A percentile compares a stretch with the other conserved stretches of the same genome.
These are phyloP conservation scores for Violaceomyces palustris DNA, from an alignment of 1,284 basidiomycete species.

Conservation along the genomic window DNA sequence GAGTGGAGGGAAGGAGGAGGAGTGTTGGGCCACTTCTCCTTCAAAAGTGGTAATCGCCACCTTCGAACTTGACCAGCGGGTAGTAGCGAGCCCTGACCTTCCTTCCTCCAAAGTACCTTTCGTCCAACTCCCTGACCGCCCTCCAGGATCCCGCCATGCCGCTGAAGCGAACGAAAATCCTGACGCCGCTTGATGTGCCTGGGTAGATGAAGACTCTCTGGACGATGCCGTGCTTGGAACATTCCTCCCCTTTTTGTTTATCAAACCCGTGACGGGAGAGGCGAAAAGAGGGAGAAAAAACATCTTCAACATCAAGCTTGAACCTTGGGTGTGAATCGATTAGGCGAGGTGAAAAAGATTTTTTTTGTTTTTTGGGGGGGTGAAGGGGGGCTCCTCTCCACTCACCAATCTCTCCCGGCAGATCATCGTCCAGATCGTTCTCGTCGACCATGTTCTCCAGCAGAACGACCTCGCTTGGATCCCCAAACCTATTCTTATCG, in stretches of 20 bases:
- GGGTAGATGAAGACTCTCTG: slow-evolving; percentile 17
- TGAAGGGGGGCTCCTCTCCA: too few species aligned
- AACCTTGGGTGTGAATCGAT: too few species aligned
- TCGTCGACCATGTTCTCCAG: slow-evolving; percentile 10
- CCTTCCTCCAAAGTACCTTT: slow-evolving; percentile 17
- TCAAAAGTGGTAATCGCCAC: too few species aligned
- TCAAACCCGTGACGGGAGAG: slow-evolving; percentile 9
- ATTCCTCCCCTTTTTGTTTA: slow-evolving; percentile 21
- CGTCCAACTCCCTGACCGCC: slow-evolving; percentile 30
- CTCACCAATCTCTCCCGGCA: slow-evolving; percentile 20
- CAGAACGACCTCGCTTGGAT: slow-evolving; percentile 17
- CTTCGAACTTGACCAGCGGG: too few species aligned
- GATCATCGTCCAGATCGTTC: slow-evolving; percentile 7
- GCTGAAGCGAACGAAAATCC: slow-evolving; percentile 40
- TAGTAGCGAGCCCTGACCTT: slow-evolving; percentile 9
- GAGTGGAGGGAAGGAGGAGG: too few species aligned
- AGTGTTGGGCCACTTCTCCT: too few species aligned
- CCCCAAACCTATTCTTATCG: slow-evolving; percentile 7
- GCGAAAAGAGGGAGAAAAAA: too few species aligned
- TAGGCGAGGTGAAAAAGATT: too few species aligned
- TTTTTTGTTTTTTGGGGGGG: too few species aligned
- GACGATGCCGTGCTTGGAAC: slow-evolving; percentile 36
- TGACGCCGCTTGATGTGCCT: slow-evolving; percentile 1
- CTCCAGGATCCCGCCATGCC: slow-evolving; percentile 37
- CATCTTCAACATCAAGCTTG: too few species aligned